A percentile compares a stretch with the other conserved stretches of the same genome.
These are phyloP conservation scores for Isoetes taiwanensis DNA, from an alignment of 75 land plant genomes.

Conservation along the genomic window DNA sequence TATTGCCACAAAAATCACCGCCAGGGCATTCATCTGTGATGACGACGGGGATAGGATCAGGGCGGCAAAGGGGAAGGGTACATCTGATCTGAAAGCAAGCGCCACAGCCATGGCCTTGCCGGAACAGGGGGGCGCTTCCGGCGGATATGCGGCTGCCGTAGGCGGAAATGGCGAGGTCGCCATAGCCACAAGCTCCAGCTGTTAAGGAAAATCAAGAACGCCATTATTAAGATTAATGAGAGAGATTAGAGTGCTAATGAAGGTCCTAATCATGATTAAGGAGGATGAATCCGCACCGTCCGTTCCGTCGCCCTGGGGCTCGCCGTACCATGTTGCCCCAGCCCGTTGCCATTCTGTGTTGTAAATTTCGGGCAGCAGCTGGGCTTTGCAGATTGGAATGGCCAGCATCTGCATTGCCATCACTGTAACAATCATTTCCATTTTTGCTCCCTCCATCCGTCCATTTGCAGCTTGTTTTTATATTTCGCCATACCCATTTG, in stretches of 20 bases:
- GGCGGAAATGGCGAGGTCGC: background rate
- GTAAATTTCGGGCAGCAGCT: too few relatives aligned
- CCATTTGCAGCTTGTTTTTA: too few relatives aligned
- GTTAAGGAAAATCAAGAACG: background rate
- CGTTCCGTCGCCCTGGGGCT: background rate
- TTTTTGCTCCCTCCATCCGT: too few relatives aligned
- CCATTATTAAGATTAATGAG: background rate
- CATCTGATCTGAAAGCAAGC: background rate
- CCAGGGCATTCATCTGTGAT: conserved; percentile 6
- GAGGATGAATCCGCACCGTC: background rate
- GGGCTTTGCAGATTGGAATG: too few relatives aligned
- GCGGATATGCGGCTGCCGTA: conserved; percentile 1
- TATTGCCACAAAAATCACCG: background rate
- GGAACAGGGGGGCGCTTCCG: background rate
- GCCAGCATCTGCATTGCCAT: too few relatives aligned
- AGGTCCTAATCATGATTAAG: background rate
- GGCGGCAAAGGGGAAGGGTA: background rate
- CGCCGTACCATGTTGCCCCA: background rate
- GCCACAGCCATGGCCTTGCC: background rate
- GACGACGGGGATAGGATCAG: background rate
- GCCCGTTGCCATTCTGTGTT: background rate
- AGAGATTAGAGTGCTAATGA: background rate
- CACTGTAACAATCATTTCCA: too few relatives aligned
- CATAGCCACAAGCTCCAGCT: background rate
- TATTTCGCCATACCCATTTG: too few relatives aligned